Evolutionary conservation across 495 filamentous ascomycete species (phyloP).

Genomic region (Lasiosphaeria miniovina): DNA sequence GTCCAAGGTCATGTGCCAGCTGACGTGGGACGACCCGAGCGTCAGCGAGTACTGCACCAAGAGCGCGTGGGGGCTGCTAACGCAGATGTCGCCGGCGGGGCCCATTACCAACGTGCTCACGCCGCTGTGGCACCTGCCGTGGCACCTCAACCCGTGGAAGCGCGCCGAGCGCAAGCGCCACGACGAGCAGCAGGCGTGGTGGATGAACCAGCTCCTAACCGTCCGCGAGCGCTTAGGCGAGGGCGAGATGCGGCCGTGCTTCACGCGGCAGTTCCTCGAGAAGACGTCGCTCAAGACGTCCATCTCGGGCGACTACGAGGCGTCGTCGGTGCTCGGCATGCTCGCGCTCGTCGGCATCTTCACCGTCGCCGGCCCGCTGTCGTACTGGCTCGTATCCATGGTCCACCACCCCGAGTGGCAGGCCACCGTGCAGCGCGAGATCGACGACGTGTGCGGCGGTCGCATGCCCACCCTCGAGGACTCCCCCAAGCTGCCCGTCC

Average conservation of each 20-base stretch:
- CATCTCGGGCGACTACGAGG: conserved; percentile 39
- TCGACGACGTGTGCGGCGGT: conserved; percentile 47
- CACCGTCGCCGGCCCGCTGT: conserved; percentile 41
- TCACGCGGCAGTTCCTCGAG: conserved; percentile 37
- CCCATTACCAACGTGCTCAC: conserved; percentile 45
- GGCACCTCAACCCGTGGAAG: conserved; percentile 41
- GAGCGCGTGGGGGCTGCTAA: conserved; percentile 38
- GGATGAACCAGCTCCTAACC: conserved; percentile 30
- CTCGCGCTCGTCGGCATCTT: conserved; percentile 44
- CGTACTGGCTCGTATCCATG: conserved; percentile 42
- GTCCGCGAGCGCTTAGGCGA: conserved; percentile 22
- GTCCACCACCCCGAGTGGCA: conserved; percentile 42
- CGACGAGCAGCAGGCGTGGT: conserved; percentile 41
- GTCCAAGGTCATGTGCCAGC: conserved; percentile 40
- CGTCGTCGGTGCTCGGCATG: conserved; percentile 41
- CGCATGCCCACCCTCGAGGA: conserved; percentile 44
- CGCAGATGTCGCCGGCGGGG: conserved; percentile 43
- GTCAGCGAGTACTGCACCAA: conserved; percentile 36
- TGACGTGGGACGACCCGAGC: conserved; percentile 38
- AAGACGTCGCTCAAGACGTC: conserved; percentile 33
- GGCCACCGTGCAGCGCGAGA: conserved; percentile 45
- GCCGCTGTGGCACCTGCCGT: conserved; percentile 40
- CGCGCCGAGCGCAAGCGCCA: conserved; percentile 38
- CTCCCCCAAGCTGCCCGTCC: conserved; percentile 36
- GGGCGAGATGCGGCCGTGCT: conserved; percentile 34